Evolutionary conservation across 202 grass and related monocot species (phyloP).

Genomic region (Elaeis oleifera): DNA sequence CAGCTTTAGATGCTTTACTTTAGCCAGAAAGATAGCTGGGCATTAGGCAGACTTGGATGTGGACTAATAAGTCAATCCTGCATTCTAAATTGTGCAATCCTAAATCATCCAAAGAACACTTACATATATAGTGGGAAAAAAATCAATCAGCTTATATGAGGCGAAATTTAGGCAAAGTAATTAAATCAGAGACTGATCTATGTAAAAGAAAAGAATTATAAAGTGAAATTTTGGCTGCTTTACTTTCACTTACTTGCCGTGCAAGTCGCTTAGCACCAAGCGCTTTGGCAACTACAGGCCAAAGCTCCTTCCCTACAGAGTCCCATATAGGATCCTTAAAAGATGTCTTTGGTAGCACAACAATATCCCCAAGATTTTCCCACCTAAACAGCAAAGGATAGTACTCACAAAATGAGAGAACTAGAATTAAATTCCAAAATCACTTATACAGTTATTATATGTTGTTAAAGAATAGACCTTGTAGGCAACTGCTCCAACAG

Average conservation of each 20-base stretch:
- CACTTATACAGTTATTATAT: background rate
- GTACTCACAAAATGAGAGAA: background rate
- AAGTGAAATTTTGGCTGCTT: background rate
- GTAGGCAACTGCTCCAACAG: constrained; percentile 73
- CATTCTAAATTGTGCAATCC: too few relatives aligned
- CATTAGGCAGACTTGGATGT: too few relatives aligned
- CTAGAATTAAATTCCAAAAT: background rate
- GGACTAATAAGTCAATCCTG: too few relatives aligned
- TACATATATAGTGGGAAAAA: too few relatives aligned
- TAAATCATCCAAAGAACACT: too few relatives aligned
- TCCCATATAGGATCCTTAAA: constrained; percentile 81
- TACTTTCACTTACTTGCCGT: constrained; percentile 58
- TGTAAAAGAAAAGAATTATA: too few relatives aligned
- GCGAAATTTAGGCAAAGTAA: background rate
- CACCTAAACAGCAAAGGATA: constrained; percentile 39
- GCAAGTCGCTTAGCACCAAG: constrained; percentile 64
- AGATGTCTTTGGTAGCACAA: constrained; percentile 71
- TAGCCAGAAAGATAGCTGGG: too few relatives aligned
- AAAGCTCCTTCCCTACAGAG: constrained; percentile 61
- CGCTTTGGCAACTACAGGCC: constrained; percentile 69
- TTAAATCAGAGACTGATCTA: background rate
- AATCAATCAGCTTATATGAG: background rate
- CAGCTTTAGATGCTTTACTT: too few relatives aligned
- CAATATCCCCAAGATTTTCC: constrained; percentile 79
- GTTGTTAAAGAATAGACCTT: constrained; percentile 46